A percentile compares a stretch with the other conserved stretches of the same genome.
Evolutionary conservation across 2,329 filamentous ascomycete genomes (phyloP).

Genomic region (Parascedosporium putredinis): DNA sequence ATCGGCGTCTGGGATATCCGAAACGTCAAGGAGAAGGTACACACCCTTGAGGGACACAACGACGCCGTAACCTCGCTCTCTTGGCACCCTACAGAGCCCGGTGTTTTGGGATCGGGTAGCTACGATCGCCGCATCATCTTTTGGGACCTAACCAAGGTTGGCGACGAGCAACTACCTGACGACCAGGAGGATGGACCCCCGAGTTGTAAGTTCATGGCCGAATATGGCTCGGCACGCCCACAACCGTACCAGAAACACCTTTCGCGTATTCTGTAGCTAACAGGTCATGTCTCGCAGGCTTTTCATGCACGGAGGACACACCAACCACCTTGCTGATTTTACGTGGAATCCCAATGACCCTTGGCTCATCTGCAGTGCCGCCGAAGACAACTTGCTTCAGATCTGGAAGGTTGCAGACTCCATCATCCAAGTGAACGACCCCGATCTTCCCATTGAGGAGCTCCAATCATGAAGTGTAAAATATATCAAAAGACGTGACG

Average conservation of each 20-base stretch:
- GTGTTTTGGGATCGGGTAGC: constrained; percentile 80
- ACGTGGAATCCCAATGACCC: constrained; percentile 96
- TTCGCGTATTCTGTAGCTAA: too few relatives aligned
- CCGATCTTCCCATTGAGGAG: constrained; percentile 67
- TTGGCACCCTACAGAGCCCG: constrained; percentile 88
- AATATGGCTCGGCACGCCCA: too few relatives aligned
- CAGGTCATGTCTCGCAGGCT: constrained; percentile 55
- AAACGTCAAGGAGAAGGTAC: constrained; percentile 80
- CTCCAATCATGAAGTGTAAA: constrained; percentile 46
- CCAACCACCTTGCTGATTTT: constrained; percentile 92
- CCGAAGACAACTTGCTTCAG: constrained; percentile 93
- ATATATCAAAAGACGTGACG: too few relatives aligned
- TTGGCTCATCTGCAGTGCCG: constrained; percentile 91
- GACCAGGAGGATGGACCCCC: constrained; percentile 87
- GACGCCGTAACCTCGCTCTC: constrained; percentile 85
- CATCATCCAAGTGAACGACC: constrained; percentile 68
- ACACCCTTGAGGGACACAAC: constrained; percentile 78
- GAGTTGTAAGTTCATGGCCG: constrained; percentile 89
- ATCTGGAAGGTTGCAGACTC: constrained; percentile 83
- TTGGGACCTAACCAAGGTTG: constrained; percentile 88
- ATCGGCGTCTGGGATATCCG: constrained; percentile 93
- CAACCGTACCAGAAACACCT: too few relatives aligned
- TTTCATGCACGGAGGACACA: constrained; percentile 98
- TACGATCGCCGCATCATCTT: constrained; percentile 92
- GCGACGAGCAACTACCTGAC: constrained; percentile 89